Conservation (phyloP, 1,139 yeast species). For the Candida sp. region DNA sequence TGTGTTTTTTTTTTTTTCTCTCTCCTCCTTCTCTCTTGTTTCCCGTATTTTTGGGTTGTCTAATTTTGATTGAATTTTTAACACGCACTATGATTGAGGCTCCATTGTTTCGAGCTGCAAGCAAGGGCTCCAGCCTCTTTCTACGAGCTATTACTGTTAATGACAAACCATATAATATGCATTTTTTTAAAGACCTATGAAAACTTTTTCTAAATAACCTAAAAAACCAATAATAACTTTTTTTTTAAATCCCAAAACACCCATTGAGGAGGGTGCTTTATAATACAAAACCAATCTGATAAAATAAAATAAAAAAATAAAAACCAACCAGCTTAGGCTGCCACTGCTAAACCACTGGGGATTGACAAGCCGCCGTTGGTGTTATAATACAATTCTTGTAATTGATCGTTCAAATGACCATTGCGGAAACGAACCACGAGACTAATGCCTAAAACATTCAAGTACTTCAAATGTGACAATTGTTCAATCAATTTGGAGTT, state of each 20-base stretch:
- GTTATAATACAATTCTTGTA: slow-evolving; percentile 10
- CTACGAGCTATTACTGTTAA: too few relatives aligned
- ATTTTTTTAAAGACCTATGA: too few relatives aligned
- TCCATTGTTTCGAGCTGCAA: too few relatives aligned
- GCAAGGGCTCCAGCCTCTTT: too few relatives aligned
- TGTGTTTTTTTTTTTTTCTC: background rate
- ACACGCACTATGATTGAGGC: background rate
- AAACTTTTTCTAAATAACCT: too few relatives aligned
- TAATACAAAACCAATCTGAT: background rate
- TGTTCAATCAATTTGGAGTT: slow-evolving; percentile 11
- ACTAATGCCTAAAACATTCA: slow-evolving; percentile 12
- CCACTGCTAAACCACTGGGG: slow-evolving; percentile 7
- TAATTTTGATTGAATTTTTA: background rate
- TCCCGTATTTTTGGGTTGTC: too few relatives aligned
- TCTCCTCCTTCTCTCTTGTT: background rate
- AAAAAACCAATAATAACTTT: too few relatives aligned
- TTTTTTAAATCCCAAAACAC: too few relatives aligned
- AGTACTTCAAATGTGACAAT: slow-evolving; percentile 10
- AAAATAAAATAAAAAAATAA: background rate
- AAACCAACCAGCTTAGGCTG: background rate
- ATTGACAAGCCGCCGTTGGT: slow-evolving; percentile 9
- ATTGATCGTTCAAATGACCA: background rate
- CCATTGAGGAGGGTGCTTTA: too few relatives aligned
- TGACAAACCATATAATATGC: too few relatives aligned
- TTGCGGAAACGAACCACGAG: slow-evolving; percentile 7